Conservation (phyloP, 805 yeast species). For the Ogataea kodamae region DNA sequence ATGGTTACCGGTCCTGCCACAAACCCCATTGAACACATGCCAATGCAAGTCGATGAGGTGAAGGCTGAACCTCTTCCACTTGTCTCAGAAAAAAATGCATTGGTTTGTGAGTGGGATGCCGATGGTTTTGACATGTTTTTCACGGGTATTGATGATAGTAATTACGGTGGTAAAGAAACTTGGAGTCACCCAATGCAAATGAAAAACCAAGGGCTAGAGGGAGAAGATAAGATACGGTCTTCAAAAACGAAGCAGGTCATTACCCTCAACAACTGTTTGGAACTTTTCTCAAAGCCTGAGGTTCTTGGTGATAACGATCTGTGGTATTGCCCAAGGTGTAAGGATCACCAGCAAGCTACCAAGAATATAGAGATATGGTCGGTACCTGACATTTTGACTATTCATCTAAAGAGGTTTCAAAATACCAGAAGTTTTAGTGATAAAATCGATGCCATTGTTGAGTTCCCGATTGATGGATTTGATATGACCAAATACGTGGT, state of each 20-base stretch:
- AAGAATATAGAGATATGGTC: constrained; percentile 90
- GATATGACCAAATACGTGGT: constrained; percentile 64
- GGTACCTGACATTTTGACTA: constrained; percentile 86
- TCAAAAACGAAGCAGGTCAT: constrained; percentile 38
- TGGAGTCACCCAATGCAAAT: constrained; percentile 53
- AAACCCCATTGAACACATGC: neutral
- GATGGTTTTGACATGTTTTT: constrained; percentile 50
- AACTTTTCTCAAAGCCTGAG: constrained; percentile 74
- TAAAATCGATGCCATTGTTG: constrained; percentile 79
- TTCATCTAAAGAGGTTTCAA: constrained; percentile 88
- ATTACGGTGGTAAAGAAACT: constrained; percentile 46
- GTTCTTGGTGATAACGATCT: constrained; percentile 82
- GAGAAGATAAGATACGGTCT: constrained; percentile 35
- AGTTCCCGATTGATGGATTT: constrained; percentile 81
- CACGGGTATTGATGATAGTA: constrained; percentile 42
- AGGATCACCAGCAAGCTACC: constrained; percentile 85
- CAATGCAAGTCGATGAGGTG: constrained; percentile 8
- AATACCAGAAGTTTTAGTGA: constrained; percentile 82
- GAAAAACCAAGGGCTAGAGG: constrained; percentile 53
- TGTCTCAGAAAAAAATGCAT: constrained; percentile 35
- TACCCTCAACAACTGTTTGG: constrained; percentile 70
- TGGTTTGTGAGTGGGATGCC: constrained; percentile 67
- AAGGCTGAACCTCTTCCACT: constrained; percentile 16
- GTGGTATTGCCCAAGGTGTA: constrained; percentile 92
- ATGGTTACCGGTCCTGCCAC: neutral